Evolutionary conservation across 139 green algal genomes (phyloP).

Genomic region (Eudorina sp.): DNA sequence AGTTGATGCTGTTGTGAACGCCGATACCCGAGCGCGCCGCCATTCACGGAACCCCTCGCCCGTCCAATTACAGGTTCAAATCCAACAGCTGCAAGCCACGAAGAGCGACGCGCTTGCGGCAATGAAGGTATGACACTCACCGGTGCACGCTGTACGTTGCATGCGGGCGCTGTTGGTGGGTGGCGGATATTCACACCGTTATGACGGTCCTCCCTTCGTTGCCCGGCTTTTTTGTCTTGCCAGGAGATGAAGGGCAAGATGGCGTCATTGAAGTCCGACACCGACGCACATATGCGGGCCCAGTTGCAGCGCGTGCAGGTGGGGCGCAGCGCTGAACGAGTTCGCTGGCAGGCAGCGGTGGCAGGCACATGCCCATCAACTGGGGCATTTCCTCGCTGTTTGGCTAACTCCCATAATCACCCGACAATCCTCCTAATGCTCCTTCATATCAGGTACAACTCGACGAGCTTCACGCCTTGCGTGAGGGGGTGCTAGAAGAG

Average conservation of each 20-base stretch:
- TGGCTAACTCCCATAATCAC: too few species aligned
- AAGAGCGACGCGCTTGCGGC: slow-evolving; percentile 33
- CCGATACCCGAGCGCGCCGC: too few species aligned
- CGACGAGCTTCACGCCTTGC: slow-evolving; percentile 52
- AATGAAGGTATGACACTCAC: slow-evolving; percentile 35
- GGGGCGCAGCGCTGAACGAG: background rate
- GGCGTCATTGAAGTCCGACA: background rate
- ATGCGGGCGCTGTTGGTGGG: background rate
- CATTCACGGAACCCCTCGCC: too few species aligned
- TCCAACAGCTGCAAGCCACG: slow-evolving; percentile 40
- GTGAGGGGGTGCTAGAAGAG: slow-evolving; percentile 54
- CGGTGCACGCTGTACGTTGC: background rate
- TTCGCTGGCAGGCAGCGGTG: background rate
- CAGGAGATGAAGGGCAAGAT: slow-evolving; percentile 48
- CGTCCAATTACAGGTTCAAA: slow-evolving; percentile 15
- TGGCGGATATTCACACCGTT: too few species aligned
- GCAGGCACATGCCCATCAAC: too few species aligned
- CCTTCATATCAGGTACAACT: slow-evolving; percentile 15
- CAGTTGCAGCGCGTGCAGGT: slow-evolving; percentile 46
- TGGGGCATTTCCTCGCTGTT: too few species aligned
- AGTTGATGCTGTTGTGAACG: too few species aligned
- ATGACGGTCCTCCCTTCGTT: background rate
- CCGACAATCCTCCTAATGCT: too few species aligned
- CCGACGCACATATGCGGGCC: background rate
- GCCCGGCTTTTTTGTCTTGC: background rate